Percentiles rank a stretch among this genome's conserved stretches.
Evolutionary conservation across 176 grass and related monocot species (phyloP).

Genomic region (Oryza glaberrima): DNA sequence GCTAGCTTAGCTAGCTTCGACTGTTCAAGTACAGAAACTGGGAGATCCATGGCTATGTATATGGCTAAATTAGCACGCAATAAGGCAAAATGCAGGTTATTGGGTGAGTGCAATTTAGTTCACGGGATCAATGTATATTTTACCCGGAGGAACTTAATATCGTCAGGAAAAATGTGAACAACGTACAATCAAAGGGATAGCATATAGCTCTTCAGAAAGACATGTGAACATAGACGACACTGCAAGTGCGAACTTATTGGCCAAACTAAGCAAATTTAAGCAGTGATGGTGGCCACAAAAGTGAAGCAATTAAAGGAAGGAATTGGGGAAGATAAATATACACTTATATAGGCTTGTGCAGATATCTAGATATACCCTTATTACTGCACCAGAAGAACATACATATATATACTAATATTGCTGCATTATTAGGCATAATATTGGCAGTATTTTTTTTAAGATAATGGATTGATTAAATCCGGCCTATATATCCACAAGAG

Average conservation of each 20-base stretch:
- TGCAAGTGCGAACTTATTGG: background rate
- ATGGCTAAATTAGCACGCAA: background rate
- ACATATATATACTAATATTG: background rate
- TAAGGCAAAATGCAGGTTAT: background rate
- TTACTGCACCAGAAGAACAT: background rate
- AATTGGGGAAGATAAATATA: background rate
- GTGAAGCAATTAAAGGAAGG: background rate
- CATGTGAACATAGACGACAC: background rate
- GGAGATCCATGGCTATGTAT: conserved; percentile 8
- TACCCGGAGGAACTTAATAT: background rate
- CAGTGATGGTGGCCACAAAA: background rate
- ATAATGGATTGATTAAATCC: too few species aligned
- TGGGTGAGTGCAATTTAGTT: background rate
- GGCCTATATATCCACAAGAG: too few species aligned
- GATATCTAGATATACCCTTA: background rate
- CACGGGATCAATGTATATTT: background rate
- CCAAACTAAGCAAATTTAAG: conserved; percentile 16
- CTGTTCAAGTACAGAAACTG: conserved; percentile 20
- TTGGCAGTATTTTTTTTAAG: too few species aligned
- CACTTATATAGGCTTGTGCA: background rate
- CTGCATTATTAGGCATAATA: background rate
- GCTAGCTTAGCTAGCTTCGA: conserved; percentile 31
- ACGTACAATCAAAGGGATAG: background rate
- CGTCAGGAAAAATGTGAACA: background rate
- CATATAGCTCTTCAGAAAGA: background rate